Evolutionary conservation across 768 basidiomycete genomes (phyloP).

Genomic region (Coprinopsis marcescibilis): DNA sequence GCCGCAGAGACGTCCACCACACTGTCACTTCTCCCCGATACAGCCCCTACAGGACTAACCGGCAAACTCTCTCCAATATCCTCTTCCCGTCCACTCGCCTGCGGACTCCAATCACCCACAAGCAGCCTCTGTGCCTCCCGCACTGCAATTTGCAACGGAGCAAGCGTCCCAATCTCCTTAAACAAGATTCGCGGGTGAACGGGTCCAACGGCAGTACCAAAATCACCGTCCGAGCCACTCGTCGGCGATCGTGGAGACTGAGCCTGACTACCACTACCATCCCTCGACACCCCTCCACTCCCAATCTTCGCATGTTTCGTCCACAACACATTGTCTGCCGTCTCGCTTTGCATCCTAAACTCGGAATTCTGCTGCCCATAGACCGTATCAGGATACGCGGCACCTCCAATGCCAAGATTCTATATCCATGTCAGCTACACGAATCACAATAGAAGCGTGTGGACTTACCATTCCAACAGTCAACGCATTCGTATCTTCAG

Average conservation of each 20-base stretch:
- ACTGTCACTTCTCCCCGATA: no score
- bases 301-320: slow-evolving; percentile 39
- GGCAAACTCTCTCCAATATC: no score
- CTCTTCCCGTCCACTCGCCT: no score
- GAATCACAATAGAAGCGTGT: background rate
- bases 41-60: no score
- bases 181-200: slow-evolving; percentile 57
- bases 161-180: slow-evolving; percentile 44
- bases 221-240: no score
- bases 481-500: slow-evolving; percentile 32
- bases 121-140: slow-evolving; percentile 34
- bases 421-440: no score
- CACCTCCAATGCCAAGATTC: no score
- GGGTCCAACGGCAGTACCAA: no score
- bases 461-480: slow-evolving; percentile 46
- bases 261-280: slow-evolving; percentile 2
- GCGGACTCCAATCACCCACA: no score
- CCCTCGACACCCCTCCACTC: background rate
- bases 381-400: slow-evolving; percentile 66
- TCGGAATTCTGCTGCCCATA: slow-evolving; percentile 63
- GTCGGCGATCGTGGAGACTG: slow-evolving; percentile 14
- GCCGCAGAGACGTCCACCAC: no score
- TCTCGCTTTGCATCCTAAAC: slow-evolving; percentile 68
- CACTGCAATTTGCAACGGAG: slow-evolving; percentile 56
- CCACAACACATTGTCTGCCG: slow-evolving; percentile 81